phyloP scores from a whole-genome alignment of 352 stramenopile species.

The Globisporangium abappressorium region DNA sequence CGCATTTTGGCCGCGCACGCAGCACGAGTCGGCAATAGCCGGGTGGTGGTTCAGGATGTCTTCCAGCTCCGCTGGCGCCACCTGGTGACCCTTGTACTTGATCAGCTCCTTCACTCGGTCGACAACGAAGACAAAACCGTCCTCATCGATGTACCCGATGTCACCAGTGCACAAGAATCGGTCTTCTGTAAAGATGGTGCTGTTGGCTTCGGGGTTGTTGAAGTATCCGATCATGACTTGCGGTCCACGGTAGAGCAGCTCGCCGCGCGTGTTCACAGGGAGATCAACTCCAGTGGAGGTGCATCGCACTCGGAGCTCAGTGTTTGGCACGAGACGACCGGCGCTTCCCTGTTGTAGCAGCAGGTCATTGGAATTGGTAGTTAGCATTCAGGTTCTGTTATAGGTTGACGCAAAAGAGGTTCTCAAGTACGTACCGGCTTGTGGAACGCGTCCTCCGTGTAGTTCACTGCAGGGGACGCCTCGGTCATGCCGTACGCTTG shows the following conservation, averaged over 20 bases:
- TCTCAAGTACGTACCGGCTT: neutral
- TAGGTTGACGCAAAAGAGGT: neutral
- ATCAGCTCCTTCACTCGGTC: constrained; percentile 95
- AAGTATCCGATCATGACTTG: constrained; percentile 92
- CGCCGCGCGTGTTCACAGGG: constrained; percentile 40
- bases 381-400: neutral
- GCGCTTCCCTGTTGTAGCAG: constrained; percentile 8
- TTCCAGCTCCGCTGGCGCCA: constrained; percentile 91
- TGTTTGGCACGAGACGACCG: constrained; percentile 56
- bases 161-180: constrained; percentile 90
- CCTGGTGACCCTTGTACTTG: constrained; percentile 92
- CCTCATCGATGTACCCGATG: constrained; percentile 87
- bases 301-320: constrained; percentile 48
- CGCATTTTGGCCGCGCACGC: constrained; percentile 59
- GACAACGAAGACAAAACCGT: constrained; percentile 90
- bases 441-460: constrained; percentile 8
- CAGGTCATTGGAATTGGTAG: neutral
- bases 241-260: constrained; percentile 84
- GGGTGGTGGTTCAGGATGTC: constrained; percentile 80
- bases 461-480: constrained; percentile 33
- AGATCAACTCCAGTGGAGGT: constrained; percentile 43
- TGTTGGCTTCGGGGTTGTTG: constrained; percentile 84
- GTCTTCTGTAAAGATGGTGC: constrained; percentile 66
- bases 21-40: constrained; percentile 69
- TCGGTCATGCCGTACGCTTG: constrained; percentile 73